Evolutionary conservation across 75 land plant genomes (phyloP).

Genomic region (Adiantum capillusveneris): DNA sequence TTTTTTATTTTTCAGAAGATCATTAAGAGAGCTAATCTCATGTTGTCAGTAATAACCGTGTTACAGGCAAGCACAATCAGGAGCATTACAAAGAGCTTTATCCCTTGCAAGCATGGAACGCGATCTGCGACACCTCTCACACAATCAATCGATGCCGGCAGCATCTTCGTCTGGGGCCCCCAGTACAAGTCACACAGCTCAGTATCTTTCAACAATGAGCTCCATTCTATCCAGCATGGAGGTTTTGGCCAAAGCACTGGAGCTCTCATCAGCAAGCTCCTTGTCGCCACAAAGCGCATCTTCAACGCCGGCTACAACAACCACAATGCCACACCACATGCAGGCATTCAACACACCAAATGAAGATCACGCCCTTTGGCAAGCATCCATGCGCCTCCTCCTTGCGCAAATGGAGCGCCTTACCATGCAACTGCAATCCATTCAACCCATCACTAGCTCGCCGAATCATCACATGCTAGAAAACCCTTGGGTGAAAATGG

Average conservation of each 20-base stretch:
- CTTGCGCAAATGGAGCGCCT: slow-evolving; percentile 1
- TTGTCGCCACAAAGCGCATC: neutral
- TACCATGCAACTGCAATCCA: slow-evolving; percentile 1
- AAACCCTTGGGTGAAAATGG: no score
- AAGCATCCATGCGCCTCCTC: neutral
- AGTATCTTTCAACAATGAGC: slow-evolving; percentile 3
- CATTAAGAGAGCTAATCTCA: no score
- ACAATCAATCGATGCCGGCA: no score
- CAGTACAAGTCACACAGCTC: slow-evolving; percentile 2
- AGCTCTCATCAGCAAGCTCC: neutral
- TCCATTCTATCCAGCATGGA: slow-evolving; percentile 6
- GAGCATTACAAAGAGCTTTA: neutral
- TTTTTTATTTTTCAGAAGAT: no score
- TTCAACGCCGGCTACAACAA: neutral
- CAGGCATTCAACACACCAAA: neutral
- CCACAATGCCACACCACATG: neutral
- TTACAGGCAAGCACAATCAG: no score
- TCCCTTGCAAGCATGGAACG: neutral
- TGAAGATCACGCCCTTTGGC: neutral
- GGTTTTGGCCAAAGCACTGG: slow-evolving; percentile 6
- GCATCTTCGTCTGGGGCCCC: neutral
- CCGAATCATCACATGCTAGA: no score
- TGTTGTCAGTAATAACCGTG: no score
- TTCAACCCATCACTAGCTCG: neutral
- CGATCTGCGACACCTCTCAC: neutral